phyloP scores from a whole-genome alignment of 225 moss, liverwort and hornwort genomes.

The Marchantia paleacea region DNA sequence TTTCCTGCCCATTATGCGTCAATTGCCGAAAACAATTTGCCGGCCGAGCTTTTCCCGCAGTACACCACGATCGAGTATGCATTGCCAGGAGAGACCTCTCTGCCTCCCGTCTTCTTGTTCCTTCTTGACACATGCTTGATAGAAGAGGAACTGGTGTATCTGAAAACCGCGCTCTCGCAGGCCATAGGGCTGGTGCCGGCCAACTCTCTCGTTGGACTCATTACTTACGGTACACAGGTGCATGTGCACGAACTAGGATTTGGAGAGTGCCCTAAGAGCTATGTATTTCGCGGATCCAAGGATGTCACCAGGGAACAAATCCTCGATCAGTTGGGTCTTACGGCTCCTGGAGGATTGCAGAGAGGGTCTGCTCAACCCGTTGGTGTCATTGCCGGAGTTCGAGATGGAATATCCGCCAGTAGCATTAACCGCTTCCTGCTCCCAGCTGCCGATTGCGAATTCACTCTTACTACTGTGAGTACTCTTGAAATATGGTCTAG shows the following conservation, averaged over 20 bases:
- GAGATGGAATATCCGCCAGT: constrained; percentile 80
- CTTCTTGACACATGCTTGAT: constrained; percentile 88
- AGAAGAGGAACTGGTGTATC: constrained; percentile 84
- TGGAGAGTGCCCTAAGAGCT: constrained; percentile 91
- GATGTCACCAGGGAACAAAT: constrained; percentile 96
- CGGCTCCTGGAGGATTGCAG: constrained; percentile 59
- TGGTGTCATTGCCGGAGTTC: constrained; percentile 75
- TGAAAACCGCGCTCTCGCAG: constrained; percentile 82
- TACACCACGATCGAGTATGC: constrained; percentile 92
- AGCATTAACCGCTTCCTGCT: constrained; percentile 81
- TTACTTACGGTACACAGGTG: constrained; percentile 91
- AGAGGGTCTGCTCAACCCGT: constrained; percentile 50
- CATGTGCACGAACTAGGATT: constrained; percentile 99
- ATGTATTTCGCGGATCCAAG: constrained; percentile 87
- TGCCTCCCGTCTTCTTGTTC: constrained; percentile 90
- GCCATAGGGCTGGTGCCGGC: constrained; percentile 84
- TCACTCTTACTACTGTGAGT: constrained; percentile 65
- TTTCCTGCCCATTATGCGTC: constrained; percentile 89
- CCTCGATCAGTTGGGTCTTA: constrained; percentile 84
- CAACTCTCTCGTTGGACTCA: constrained; percentile 89
- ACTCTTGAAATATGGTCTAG: background rate
- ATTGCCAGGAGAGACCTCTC: constrained; percentile 62
- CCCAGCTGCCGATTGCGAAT: constrained; percentile 88
- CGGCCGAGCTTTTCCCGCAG: constrained; percentile 85
- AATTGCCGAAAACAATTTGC: constrained; percentile 74